These are phyloP conservation scores for Saccharomycopsis phalli DNA, from an alignment of 1,139 yeast genomes.

Conservation along the genomic window DNA sequence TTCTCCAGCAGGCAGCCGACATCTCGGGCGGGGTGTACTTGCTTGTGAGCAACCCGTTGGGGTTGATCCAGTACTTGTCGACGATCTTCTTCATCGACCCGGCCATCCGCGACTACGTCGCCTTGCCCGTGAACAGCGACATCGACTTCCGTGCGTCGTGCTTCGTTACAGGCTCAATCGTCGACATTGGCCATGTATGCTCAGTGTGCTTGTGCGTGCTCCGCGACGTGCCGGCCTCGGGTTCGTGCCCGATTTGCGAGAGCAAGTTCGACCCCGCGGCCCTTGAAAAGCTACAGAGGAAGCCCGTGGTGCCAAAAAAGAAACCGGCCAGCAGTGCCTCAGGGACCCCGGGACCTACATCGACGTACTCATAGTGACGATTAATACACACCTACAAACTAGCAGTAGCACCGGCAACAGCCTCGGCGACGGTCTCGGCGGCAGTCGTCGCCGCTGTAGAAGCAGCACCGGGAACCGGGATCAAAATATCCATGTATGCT, in stretches of 20 bases:
- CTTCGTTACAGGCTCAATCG: constrained; percentile 77
- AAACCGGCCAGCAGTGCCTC: not conserved
- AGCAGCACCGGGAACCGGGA: constrained; percentile 16
- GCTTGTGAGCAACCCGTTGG: constrained; percentile 61
- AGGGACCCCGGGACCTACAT: not conserved
- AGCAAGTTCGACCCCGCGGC: constrained; percentile 53
- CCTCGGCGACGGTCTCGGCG: constrained; percentile 26
- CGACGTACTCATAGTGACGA: not conserved
- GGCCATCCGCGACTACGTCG: constrained; percentile 58
- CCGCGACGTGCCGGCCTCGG: constrained; percentile 43
- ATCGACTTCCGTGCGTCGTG: constrained; percentile 95
- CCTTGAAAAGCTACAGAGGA: constrained; percentile 43
- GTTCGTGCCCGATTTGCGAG: constrained; percentile 60
- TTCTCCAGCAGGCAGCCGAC: constrained; percentile 92
- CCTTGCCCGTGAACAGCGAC: constrained; percentile 75
- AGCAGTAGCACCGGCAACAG: constrained; percentile 26
- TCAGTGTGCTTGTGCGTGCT: constrained; percentile 79
- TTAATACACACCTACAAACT: constrained; percentile 19
- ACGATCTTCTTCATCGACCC: constrained; percentile 74
- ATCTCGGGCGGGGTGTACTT: constrained; percentile 89
- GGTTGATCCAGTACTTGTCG: constrained; percentile 63
- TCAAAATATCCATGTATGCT: constrained; percentile 15
- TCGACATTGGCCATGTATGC: constrained; percentile 91
- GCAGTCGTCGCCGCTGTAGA: constrained; percentile 24
- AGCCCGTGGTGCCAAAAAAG: constrained; percentile 37